Evolutionary conservation across 179 eudicot genomes (phyloP).

Genomic region (Silene vulgaris): DNA sequence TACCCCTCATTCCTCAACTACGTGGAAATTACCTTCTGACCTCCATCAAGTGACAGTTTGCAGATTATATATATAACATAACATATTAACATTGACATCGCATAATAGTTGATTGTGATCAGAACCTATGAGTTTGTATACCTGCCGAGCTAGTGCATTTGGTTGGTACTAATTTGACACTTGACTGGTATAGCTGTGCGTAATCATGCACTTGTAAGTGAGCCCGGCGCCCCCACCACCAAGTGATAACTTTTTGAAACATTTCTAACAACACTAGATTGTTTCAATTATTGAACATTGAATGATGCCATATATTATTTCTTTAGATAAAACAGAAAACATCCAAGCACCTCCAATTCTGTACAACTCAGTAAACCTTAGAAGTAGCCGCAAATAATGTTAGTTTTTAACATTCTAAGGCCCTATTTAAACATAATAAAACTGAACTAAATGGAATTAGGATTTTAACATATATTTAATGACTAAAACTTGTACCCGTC

Average conservation of each 20-base stretch:
- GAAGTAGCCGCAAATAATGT: neutral
- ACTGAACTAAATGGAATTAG: too few relatives aligned
- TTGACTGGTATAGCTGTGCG: too few relatives aligned
- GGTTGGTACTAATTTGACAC: too few relatives aligned
- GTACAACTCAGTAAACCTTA: neutral
- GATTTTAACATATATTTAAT: too few relatives aligned
- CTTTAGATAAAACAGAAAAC: neutral
- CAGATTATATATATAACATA: slow-evolving; percentile 1
- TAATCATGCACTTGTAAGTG: neutral
- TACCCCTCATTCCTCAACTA: slow-evolving; percentile 4
- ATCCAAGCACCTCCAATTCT: neutral
- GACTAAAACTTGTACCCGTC: too few relatives aligned
- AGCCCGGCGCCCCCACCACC: neutral
- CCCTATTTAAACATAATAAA: too few relatives aligned
- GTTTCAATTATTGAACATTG: neutral
- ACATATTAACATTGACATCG: neutral
- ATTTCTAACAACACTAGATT: neutral
- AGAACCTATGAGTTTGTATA: neutral
- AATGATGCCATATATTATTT: neutral
- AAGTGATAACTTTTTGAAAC: neutral
- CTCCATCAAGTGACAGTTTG: slow-evolving; percentile 2
- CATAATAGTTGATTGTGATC: neutral
- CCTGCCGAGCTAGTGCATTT: neutral
- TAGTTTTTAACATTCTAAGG: too few relatives aligned
- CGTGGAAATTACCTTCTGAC: neutral